Conservation (phyloP, 78 protist species). For the Ministeria vibrans region DNA sequence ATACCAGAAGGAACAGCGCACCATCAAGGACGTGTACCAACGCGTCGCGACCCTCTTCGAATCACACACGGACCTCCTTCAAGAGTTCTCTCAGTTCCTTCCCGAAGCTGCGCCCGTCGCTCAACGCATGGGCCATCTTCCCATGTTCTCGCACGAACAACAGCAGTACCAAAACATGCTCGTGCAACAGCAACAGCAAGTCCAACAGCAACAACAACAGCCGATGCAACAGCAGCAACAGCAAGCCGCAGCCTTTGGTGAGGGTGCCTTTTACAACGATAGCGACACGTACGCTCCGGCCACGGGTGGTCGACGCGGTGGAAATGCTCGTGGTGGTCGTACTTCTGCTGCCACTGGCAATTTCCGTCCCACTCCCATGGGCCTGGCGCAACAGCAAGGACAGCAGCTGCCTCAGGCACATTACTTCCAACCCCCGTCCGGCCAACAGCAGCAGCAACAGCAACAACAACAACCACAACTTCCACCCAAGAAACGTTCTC, state of each 20-base stretch:
- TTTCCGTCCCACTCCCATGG: not conserved
- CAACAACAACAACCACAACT: slow-evolving; percentile 7
- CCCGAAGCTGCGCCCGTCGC: slow-evolving; percentile 63
- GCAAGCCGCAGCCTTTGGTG: not conserved
- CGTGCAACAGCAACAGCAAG: not conserved
- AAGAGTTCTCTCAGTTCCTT: slow-evolving; percentile 84
- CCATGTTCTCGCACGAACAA: not conserved
- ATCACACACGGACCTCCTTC: slow-evolving; percentile 75
- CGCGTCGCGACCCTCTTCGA: slow-evolving; percentile 68
- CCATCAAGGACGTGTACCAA: slow-evolving; percentile 59
- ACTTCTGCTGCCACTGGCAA: not conserved
- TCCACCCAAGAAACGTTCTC: not conserved
- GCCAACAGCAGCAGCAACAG: slow-evolving; percentile 4
- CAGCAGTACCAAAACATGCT: not conserved
- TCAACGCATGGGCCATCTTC: not conserved
- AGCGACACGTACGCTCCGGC: not conserved
- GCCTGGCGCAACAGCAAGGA: slow-evolving; percentile 5
- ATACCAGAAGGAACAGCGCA: slow-evolving; percentile 72
- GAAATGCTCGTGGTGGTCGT: not conserved
- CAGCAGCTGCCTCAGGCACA: slow-evolving; percentile 4
- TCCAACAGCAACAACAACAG: slow-evolving; percentile 7
- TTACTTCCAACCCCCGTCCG: slow-evolving; percentile 14
- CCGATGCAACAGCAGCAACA: slow-evolving; percentile 15
- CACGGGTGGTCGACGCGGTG: not conserved
- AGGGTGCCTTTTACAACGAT: not conserved